phyloP scores from a whole-genome alignment of 257 asterid genomes.

The Lycium ferocissimum region DNA sequence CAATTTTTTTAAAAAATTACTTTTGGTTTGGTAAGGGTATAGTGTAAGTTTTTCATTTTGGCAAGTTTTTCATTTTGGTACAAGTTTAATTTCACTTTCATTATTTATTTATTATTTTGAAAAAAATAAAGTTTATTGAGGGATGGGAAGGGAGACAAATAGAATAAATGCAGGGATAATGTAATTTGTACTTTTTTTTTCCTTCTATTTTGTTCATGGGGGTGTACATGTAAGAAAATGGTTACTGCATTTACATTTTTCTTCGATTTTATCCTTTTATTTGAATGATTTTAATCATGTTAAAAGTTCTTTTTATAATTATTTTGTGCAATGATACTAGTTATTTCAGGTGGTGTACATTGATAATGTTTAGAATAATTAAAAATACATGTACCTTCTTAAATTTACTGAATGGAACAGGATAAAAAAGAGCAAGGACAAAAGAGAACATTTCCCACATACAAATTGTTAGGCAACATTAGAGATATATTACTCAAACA shows the following conservation, averaged over 20 bases:
- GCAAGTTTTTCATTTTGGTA: neutral
- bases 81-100: constrained; percentile 24
- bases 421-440: neutral
- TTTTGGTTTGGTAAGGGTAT: constrained; percentile 20
- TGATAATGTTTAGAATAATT: neutral
- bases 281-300: neutral
- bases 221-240: constrained; percentile 60
- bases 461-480: neutral
- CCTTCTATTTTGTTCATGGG: constrained; percentile 33
- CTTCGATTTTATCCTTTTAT: neutral
- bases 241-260: neutral
- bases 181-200: constrained; percentile 25
- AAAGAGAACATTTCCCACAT: neutral
- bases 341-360: neutral
- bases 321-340: neutral
- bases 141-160: neutral
- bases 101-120: constrained; percentile 31
- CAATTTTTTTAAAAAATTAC: neutral
- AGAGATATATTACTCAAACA: neutral
- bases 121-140: neutral
- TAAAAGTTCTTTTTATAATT: neutral
- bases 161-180: constrained; percentile 30
- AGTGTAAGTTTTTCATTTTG: neutral
- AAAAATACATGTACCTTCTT: neutral
- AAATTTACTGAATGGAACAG: neutral